phyloP scores from a whole-genome alignment of 2,329 filamentous ascomycete species.

The Xylariaceae sp. region DNA sequence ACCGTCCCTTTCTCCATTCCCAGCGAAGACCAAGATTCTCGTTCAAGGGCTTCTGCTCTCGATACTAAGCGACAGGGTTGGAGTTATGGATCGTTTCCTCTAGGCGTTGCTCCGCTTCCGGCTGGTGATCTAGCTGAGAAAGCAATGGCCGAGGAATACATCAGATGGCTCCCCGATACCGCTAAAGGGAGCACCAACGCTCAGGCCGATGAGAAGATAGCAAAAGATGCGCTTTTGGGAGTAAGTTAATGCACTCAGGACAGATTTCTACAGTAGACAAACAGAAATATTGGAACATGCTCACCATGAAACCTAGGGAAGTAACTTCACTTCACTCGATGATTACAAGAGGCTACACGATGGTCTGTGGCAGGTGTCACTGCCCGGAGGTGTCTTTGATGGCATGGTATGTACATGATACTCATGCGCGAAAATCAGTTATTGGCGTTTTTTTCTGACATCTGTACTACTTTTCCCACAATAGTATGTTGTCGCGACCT shows the following conservation, averaged over 20 bases:
- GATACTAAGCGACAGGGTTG: slow-evolving; percentile 16
- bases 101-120: slow-evolving; percentile 14
- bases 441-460: no score
- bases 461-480: no score
- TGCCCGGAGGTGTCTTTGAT: slow-evolving; percentile 34
- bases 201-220: slow-evolving; percentile 1
- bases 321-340: slow-evolving; percentile 23
- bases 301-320: slow-evolving; percentile 5
- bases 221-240: slow-evolving; percentile 4
- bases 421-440: no score
- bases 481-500: no score
- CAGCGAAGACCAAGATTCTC: no score
- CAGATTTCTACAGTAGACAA: not conserved
- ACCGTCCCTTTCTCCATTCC: no score
- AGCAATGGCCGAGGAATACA: not conserved
- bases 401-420: no score
- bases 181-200: slow-evolving; percentile 6
- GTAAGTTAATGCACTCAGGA: slow-evolving; percentile 4
- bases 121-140: slow-evolving; percentile 7
- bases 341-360: slow-evolving; percentile 43
- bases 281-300: no score
- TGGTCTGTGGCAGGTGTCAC: slow-evolving; percentile 36
- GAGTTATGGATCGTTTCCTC: slow-evolving; percentile 11
- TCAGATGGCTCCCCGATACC: slow-evolving; percentile 5
- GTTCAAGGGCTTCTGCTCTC: no score